Conservation (phyloP, 1,284 basidiomycete species). For the Phaffia rhodozyma region DNA sequence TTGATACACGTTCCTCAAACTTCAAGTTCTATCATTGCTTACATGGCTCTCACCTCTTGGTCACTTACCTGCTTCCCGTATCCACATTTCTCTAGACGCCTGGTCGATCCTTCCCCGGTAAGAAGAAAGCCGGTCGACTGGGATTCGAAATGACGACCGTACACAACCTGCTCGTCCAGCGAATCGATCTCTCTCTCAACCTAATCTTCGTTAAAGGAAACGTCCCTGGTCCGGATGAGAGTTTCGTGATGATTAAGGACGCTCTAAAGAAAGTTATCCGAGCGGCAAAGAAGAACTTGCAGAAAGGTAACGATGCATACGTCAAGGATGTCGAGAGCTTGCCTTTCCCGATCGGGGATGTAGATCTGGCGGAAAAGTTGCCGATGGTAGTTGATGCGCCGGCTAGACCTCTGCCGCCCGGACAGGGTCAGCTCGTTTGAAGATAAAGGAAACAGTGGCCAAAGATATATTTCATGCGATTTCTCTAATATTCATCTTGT, state of each 20-base stretch:
- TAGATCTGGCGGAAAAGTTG: conserved; percentile 54
- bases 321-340: conserved; percentile 69
- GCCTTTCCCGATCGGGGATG: conserved; percentile 85
- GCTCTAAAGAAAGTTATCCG: conserved; percentile 69
- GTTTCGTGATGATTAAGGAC: conserved; percentile 56
- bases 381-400: conserved; percentile 16
- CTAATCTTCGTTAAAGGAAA: conserved; percentile 66
- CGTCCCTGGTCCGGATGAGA: conserved; percentile 44
- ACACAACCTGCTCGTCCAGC: conserved; percentile 81
- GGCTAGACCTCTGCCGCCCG: conserved; percentile 3
- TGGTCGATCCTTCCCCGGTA: conserved; percentile 86
- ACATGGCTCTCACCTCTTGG: conserved; percentile 5
- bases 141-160: conserved; percentile 71
- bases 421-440: background rate
- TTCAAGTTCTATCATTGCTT: conserved; percentile 20
- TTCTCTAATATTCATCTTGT: background rate
- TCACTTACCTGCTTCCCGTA: background rate
- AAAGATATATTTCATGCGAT: background rate
- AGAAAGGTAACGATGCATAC: conserved; percentile 61
- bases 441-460: background rate
- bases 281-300: conserved; percentile 42
- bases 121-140: conserved; percentile 96
- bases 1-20: background rate
- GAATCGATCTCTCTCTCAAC: conserved; percentile 73
- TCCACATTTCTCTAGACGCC: conserved; percentile 54